These are phyloP conservation scores for Talaromyces sp. DNA, from an alignment of 2,329 filamentous ascomycete species.

Conservation along the genomic window DNA sequence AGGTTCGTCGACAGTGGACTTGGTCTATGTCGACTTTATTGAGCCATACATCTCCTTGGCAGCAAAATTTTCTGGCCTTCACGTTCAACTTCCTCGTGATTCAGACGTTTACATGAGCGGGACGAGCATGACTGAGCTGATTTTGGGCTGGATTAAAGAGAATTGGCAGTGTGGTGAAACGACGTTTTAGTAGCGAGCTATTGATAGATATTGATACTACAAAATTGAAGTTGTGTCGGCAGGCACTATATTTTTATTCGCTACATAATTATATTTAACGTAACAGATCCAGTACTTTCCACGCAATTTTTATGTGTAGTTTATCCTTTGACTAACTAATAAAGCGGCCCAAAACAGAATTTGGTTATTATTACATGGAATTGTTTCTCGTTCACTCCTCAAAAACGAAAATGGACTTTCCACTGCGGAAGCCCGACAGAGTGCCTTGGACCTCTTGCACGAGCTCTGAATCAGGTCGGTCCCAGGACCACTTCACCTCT, in stretches of 20 bases:
- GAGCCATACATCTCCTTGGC: conserved; percentile 75
- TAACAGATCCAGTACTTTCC: neutral
- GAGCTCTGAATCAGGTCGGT: conserved; percentile 66
- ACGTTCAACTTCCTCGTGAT: conserved; percentile 45
- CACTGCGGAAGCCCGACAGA: conserved; percentile 74
- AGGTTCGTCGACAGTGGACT: conserved; percentile 69
- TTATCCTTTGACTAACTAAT: neutral
- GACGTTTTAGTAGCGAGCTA: neutral
- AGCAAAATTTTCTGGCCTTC: conserved; percentile 57
- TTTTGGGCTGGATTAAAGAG: conserved; percentile 55
- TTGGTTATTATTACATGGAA: neutral
- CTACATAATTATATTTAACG: too few relatives aligned
- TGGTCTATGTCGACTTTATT: conserved; percentile 90
- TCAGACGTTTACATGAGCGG: conserved; percentile 50
- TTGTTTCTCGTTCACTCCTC: conserved; percentile 26
- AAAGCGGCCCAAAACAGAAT: neutral
- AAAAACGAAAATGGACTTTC: conserved; percentile 89
- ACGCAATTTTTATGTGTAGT: neutral
- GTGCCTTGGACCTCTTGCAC: conserved; percentile 75
- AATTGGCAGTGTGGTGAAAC: conserved; percentile 46
- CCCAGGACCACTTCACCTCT: conserved; percentile 76
- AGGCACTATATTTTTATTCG: neutral
- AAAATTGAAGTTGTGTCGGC: neutral
- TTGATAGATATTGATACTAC: neutral
- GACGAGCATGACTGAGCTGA: conserved; percentile 53